These are phyloP conservation scores for Daphne laureola DNA, from an alignment of 441 rosid genomes.

Conservation along the genomic window DNA sequence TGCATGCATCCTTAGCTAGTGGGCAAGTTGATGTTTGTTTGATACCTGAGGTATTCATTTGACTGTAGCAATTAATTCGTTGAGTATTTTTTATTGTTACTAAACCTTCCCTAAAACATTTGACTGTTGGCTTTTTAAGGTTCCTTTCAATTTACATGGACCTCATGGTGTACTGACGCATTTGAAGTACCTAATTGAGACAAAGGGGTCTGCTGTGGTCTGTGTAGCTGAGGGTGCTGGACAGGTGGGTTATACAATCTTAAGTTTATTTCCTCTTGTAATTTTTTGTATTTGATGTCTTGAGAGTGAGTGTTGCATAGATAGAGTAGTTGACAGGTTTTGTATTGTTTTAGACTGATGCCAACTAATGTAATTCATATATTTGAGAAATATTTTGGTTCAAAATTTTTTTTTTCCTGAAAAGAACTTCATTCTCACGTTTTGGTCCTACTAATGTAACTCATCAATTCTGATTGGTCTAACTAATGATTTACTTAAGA, in stretches of 20 bases:
- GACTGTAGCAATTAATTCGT: constrained; percentile 6
- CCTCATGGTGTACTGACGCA: constrained; percentile 83
- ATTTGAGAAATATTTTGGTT: too few relatives aligned
- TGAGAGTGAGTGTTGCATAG: background rate
- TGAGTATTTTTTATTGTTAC: constrained; percentile 4
- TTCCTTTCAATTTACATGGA: constrained; percentile 74
- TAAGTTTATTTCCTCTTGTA: background rate
- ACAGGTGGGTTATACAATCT: constrained; percentile 41
- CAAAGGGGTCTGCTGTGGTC: constrained; percentile 89
- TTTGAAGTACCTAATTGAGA: constrained; percentile 78
- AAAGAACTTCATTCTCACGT: too few relatives aligned
- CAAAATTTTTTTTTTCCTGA: too few relatives aligned
- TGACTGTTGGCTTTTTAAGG: constrained; percentile 29
- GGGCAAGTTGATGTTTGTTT: constrained; percentile 94
- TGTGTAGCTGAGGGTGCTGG: constrained; percentile 99
- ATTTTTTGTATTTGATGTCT: constrained; percentile 3
- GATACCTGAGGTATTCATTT: constrained; percentile 79
- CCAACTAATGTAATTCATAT: too few relatives aligned
- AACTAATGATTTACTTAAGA: too few relatives aligned
- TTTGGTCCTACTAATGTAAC: too few relatives aligned
- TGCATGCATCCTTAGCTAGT: constrained; percentile 96
- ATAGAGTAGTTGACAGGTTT: background rate
- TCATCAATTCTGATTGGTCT: too few relatives aligned
- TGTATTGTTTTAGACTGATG: background rate
- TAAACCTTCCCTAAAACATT: background rate